phyloP scores from a whole-genome alignment of 2,329 filamentous ascomycete genomes.

The Penicillium sclerotigenum region DNA sequence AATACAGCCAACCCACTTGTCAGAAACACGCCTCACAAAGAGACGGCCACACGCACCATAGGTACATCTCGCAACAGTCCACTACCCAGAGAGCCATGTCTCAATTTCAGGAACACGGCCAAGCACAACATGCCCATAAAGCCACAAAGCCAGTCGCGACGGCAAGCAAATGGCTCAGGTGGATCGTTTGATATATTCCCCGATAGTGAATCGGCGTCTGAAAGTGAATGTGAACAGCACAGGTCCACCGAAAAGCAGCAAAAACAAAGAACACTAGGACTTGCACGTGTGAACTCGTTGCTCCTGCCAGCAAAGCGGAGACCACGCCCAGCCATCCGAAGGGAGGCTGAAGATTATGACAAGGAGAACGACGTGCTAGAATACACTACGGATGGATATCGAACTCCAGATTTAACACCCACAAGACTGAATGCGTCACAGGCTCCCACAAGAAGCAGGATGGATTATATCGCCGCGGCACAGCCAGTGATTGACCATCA shows the following conservation, averaged over 20 bases:
- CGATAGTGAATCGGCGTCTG: conserved; percentile 23
- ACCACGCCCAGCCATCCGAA: conserved; percentile 21
- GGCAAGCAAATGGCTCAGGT: conserved; percentile 18
- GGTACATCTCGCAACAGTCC: background rate
- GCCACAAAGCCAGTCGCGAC: conserved; percentile 16
- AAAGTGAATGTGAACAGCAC: conserved; percentile 12
- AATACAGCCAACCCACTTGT: conserved; percentile 23
- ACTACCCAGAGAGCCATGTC: conserved; percentile 1
- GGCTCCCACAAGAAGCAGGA: conserved; percentile 10
- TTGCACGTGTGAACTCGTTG: conserved; percentile 35
- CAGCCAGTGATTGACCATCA: conserved; percentile 15
- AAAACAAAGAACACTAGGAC: conserved; percentile 28
- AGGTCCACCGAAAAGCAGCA: conserved; percentile 19
- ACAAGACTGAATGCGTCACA: conserved; percentile 15
- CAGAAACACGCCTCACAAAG: background rate
- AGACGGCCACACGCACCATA: background rate
- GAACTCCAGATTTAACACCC: conserved; percentile 17
- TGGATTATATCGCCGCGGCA: conserved; percentile 11
- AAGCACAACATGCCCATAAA: background rate
- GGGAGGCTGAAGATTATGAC: conserved; percentile 32
- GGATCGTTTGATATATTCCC: conserved; percentile 32
- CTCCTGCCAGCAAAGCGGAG: conserved; percentile 28
- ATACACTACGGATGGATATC: conserved; percentile 14
- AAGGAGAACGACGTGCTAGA: conserved; percentile 37
- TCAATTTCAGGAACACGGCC: conserved; percentile 1